These are phyloP conservation scores for Isabelozyma heimii DNA, from an alignment of 805 yeast species.

Conservation along the genomic window DNA sequence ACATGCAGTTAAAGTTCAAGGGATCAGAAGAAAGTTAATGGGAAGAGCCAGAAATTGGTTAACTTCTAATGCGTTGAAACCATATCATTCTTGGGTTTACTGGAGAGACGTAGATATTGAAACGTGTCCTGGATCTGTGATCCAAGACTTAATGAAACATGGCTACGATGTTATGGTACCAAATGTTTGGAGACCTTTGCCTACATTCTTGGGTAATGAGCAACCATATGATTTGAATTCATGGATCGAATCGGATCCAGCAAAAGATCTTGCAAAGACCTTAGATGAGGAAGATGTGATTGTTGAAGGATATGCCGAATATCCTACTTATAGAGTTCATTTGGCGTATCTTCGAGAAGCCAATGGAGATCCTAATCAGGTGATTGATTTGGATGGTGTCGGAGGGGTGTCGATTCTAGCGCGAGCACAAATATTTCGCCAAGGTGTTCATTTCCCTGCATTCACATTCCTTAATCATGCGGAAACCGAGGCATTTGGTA, in stretches of 20 bases:
- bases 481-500: slow-evolving; percentile 86
- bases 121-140: slow-evolving; percentile 73
- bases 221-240: slow-evolving; percentile 96
- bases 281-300: slow-evolving; percentile 80
- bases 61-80: slow-evolving; percentile 67
- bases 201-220: slow-evolving; percentile 83
- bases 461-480: slow-evolving; percentile 83
- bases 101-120: slow-evolving; percentile 90
- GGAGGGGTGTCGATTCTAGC: slow-evolving; percentile 85
- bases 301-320: slow-evolving; percentile 85
- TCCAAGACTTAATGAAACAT: slow-evolving; percentile 68
- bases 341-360: slow-evolving; percentile 67
- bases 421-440: slow-evolving; percentile 69
- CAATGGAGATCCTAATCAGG: slow-evolving; percentile 58
- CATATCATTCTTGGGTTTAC: slow-evolving; percentile 87
- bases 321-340: slow-evolving; percentile 83
- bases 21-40: slow-evolving; percentile 79
- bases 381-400: slow-evolving; percentile 76
- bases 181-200: slow-evolving; percentile 97
- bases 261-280: slow-evolving; percentile 59
- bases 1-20: slow-evolving; percentile 83
- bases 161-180: slow-evolving; percentile 75
- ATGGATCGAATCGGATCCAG: slow-evolving; percentile 89
- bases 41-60: slow-evolving; percentile 87
- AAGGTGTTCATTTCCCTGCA: slow-evolving; percentile 83